These are phyloP conservation scores for Leptoxyphium fumago DNA, from an alignment of 2,329 filamentous ascomycete species.

Conservation along the genomic window DNA sequence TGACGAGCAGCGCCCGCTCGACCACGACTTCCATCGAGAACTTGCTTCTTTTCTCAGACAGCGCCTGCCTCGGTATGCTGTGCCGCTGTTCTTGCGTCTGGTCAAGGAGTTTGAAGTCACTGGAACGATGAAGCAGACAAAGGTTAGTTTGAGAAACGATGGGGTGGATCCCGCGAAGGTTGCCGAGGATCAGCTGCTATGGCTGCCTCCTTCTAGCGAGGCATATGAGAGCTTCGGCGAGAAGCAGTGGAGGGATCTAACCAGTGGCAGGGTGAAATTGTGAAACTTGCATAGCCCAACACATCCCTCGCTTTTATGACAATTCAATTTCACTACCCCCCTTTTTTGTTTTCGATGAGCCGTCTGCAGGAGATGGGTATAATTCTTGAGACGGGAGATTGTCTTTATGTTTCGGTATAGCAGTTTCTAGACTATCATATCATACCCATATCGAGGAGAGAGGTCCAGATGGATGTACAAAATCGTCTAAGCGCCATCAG, in stretches of 20 bases:
- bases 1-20: conserved; percentile 24
- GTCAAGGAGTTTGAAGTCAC: conserved; percentile 50
- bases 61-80: conserved; percentile 56
- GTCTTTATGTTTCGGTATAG: too few species aligned
- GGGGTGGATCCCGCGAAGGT: conserved; percentile 54
- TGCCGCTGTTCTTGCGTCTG: conserved; percentile 63
- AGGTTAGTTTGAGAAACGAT: conserved; percentile 54
- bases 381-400: too few species aligned
- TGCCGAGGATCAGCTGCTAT: conserved; percentile 41
- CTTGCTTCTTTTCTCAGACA: conserved; percentile 44
- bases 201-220: conserved; percentile 45
- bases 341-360: too few species aligned
- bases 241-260: conserved; percentile 54
- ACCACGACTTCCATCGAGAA: conserved; percentile 27
- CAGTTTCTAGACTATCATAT: too few species aligned
- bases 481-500: too few species aligned
- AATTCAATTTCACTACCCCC: too few species aligned
- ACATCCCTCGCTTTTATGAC: too few species aligned
- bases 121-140: conserved; percentile 82
- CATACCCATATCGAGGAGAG: too few species aligned
- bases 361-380: too few species aligned
- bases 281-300: conserved; percentile 19
- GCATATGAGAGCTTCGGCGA: conserved; percentile 52
- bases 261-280: conserved; percentile 55
- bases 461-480: too few species aligned